Percentiles rank a stretch among this genome's conserved stretches.
Conservation (phyloP, 768 basidiomycete species). For the Termitomyces sp. region DNA sequence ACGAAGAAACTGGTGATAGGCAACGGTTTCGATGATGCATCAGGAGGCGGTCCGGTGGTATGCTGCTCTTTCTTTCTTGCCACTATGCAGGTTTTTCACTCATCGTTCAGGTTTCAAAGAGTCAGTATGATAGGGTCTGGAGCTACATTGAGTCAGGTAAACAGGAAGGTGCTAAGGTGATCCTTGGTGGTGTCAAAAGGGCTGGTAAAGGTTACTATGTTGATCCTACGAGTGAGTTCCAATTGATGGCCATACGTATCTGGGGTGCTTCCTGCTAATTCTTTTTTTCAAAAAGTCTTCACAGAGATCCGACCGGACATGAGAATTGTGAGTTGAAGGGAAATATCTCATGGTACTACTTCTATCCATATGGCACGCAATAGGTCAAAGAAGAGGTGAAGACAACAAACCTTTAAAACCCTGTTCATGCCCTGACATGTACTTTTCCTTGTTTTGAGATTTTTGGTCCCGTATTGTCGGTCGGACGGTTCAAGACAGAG, state of each 20-base stretch:
- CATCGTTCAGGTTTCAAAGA: constrained; percentile 63
- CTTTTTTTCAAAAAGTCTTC: constrained; percentile 62
- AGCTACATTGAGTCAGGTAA: constrained; percentile 86
- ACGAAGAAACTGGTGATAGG: constrained; percentile 71
- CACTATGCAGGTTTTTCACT: neutral
- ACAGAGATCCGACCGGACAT: constrained; percentile 75
- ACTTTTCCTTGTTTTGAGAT: too few species aligned
- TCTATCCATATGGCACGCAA: constrained; percentile 4
- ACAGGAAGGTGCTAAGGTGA: constrained; percentile 73
- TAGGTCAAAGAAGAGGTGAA: constrained; percentile 71
- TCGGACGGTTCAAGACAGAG: constrained; percentile 83
- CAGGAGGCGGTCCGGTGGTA: constrained; percentile 83
- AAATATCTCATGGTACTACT: neutral
- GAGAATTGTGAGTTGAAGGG: constrained; percentile 64
- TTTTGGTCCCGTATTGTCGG: constrained; percentile 89
- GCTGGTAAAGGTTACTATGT: constrained; percentile 81
- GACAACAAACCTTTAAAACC: neutral
- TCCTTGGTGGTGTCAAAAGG: constrained; percentile 80
- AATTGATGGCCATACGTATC: neutral
- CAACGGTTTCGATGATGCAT: constrained; percentile 74
- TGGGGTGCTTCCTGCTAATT: neutral
- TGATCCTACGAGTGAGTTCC: constrained; percentile 76
- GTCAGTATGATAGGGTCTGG: constrained; percentile 85
- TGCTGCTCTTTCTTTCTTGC: constrained; percentile 19
- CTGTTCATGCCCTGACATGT: too few species aligned